Evolutionary conservation across 192 early-diverging fungal genomes (phyloP), one percentile per base, ranked within the genome.

Genomic region (Phycomyces blakesleeanus): DNA sequence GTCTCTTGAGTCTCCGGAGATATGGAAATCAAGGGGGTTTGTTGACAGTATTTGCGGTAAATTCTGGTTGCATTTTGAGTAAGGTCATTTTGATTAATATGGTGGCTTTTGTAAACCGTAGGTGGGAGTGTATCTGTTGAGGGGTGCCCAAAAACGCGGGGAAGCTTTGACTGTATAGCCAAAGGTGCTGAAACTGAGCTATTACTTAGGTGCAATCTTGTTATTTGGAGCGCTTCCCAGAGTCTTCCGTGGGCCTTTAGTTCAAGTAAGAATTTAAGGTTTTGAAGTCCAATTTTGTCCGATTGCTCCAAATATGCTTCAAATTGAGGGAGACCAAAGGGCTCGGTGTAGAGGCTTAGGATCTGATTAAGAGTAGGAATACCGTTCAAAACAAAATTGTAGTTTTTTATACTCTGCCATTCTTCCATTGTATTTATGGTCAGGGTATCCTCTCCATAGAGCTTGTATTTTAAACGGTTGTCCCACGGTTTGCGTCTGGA

Each of bases 221-320:
- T n/a, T 3, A 3, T 2, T 2, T 47, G 44, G 15, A 47, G 44
- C 0, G 71, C 51, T 34, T 55, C 55, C 67, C 67, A 79, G 5
- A 76, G 37, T n/a, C 66, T 63, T 47, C 73, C 59, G 42, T 79
- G 77, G 18, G 71, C 73, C 15, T 73, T 67, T 1, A 79, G 38
- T 34, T 79, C 75, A 20, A 76, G 55, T 61, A 76, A 73, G 37
- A 76, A 76, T 38, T 73, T 76, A 11, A 79, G 57, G 38, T 79
- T 76, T 9, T 73, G 63, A 24, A 76, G 75, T 8, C 67, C 74
- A 44, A 11, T 56, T 53, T 21, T 57, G 57, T 47, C 55, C 15
- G 18, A 47, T n/a, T 47, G 34, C 44, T 49, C 29, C 11, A 79
- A 41, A 59, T 71, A 79, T 14, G 56, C 51, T 21, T 68, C 64